A percentile compares a stretch with the other conserved stretches of the same genome.
phyloP scores from a whole-genome alignment of 139 green algal genomes.

The Nannochloris sp. region DNA sequence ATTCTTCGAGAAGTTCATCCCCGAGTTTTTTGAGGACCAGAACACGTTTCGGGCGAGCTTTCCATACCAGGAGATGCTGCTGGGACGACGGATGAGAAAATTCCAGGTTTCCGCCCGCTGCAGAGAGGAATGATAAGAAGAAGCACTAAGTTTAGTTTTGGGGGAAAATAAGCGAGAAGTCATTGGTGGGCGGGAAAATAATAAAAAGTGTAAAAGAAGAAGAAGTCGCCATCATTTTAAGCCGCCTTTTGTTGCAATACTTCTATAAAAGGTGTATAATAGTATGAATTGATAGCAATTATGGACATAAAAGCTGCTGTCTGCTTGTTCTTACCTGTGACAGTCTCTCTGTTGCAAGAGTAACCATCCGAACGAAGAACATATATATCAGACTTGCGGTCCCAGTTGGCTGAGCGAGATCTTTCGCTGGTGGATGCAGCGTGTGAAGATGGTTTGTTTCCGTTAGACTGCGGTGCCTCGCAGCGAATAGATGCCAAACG shows the following conservation, averaged over 20 bases:
- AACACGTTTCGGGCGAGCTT: conserved; percentile 70
- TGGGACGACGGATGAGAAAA: conserved; percentile 90
- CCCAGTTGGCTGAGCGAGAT: not conserved
- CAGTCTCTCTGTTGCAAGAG: conserved; percentile 82
- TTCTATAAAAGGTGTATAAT: too few species aligned
- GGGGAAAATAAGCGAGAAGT: too few species aligned
- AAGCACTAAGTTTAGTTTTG: too few species aligned
- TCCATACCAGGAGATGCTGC: conserved; percentile 96
- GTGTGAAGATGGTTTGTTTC: not conserved
- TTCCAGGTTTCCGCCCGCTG: conserved; percentile 66
- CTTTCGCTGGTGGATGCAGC: conserved; percentile 31
- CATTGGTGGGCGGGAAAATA: too few species aligned
- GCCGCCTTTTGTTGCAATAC: too few species aligned
- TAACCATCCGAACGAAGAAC: conserved; percentile 89
- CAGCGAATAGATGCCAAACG: not conserved
- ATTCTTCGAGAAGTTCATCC: conserved; percentile 66
- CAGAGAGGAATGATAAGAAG: conserved; percentile 3
- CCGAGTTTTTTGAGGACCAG: conserved; percentile 97
- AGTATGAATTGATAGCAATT: too few species aligned
- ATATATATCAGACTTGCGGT: conserved; percentile 63
- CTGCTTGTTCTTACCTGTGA: conserved; percentile 78
- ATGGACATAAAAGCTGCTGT: too few species aligned
- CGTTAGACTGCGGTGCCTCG: not conserved
- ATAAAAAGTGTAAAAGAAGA: too few species aligned
- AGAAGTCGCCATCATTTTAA: too few species aligned